These are phyloP conservation scores for Leptographium radiaticola DNA, from an alignment of 2,329 filamentous ascomycete genomes.

Conservation along the genomic window DNA sequence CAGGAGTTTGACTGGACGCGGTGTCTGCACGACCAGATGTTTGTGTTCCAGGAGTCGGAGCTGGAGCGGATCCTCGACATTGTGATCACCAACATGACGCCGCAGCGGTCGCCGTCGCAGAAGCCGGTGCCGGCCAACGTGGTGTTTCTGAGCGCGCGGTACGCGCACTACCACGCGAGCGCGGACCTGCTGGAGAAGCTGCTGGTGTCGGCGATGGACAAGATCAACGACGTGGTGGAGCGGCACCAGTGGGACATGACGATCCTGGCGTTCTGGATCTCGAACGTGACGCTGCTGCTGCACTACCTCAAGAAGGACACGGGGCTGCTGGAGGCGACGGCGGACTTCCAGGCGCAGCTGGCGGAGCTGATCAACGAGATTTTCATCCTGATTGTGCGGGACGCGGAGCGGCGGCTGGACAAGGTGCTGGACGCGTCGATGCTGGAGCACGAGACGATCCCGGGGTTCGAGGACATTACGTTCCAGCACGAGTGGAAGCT, in stretches of 20 bases:
- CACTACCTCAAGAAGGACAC: conserved; percentile 94
- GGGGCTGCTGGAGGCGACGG: conserved; percentile 66
- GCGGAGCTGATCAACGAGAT: conserved; percentile 96
- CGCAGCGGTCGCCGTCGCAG: conserved; percentile 87
- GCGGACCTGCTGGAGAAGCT: conserved; percentile 70
- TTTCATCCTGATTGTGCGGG: conserved; percentile 91
- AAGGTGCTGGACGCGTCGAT: conserved; percentile 89
- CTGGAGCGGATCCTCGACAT: conserved; percentile 86
- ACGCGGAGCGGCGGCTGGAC: conserved; percentile 90
- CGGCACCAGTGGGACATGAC: conserved; percentile 98
- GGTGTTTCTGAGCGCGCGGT: conserved; percentile 86
- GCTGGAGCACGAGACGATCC: conserved; percentile 96
- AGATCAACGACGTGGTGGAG: conserved; percentile 96
- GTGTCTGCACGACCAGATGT: conserved; percentile 97
- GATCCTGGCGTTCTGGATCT: conserved; percentile 96
- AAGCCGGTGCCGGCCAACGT: conserved; percentile 97
- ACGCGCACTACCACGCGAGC: conserved; percentile 92
- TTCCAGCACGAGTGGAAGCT: conserved; percentile 99
- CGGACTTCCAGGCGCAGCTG: conserved; percentile 83
- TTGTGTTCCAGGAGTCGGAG: conserved; percentile 94
- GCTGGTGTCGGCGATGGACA: conserved; percentile 77
- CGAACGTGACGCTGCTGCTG: conserved; percentile 85
- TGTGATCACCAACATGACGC: conserved; percentile 95
- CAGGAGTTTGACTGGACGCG: conserved; percentile 94
- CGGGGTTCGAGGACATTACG: conserved; percentile 88